Evolutionary conservation across 2,329 filamentous ascomycete species (phyloP).

Genomic region (Rachicladosporium sp.): DNA sequence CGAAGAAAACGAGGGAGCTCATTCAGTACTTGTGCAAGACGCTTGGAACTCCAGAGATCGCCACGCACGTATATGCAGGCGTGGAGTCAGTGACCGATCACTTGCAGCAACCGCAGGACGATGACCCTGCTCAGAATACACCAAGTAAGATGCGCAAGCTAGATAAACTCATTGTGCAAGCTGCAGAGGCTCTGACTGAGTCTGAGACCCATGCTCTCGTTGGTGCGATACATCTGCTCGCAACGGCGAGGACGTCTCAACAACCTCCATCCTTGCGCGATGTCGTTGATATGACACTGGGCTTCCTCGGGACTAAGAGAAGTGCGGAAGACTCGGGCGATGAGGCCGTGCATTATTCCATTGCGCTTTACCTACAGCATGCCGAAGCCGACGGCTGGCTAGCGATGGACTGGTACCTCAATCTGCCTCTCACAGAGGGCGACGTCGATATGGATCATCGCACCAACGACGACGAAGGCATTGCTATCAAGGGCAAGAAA

Average conservation of each 20-base stretch:
- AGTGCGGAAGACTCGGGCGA: no score
- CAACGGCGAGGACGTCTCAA: no score
- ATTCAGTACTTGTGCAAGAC: constrained; percentile 54
- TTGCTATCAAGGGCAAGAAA: not conserved
- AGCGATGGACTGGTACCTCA: constrained; percentile 9
- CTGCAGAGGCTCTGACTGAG: no score
- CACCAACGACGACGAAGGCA: constrained; percentile 35
- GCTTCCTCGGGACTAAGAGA: no score
- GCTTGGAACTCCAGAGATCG: constrained; percentile 48
- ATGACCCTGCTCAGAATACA: not conserved
- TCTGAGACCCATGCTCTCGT: no score
- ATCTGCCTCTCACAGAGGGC: constrained; percentile 1
- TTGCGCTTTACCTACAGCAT: constrained; percentile 13
- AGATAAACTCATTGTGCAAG: no score
- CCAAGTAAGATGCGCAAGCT: no score
- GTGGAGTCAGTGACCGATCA: constrained; percentile 40
- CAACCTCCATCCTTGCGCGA: no score
- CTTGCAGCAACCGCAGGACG: not conserved
- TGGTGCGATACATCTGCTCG: no score
- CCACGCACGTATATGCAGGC: constrained; percentile 63
- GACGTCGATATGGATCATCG: constrained; percentile 9
- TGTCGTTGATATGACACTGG: no score
- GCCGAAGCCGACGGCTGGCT: constrained; percentile 5
- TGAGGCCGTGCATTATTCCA: constrained; percentile 2
- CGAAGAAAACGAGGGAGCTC: constrained; percentile 1